Base-by-base conservation (phyloP, 768 basidiomycete species). In the Leccinum subgranulosum region DNA sequence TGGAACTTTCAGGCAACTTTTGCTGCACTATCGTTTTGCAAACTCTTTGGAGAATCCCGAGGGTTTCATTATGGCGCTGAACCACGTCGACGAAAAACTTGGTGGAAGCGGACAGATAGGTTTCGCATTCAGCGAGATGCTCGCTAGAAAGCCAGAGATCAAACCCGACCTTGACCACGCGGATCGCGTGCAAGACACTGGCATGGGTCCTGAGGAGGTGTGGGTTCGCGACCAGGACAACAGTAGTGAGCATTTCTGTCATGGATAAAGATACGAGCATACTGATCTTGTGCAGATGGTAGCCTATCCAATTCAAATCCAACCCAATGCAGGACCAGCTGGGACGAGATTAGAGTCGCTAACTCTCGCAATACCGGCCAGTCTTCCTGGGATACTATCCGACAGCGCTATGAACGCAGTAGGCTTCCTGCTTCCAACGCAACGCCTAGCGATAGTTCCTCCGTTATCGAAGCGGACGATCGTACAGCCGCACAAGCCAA, bases 351-450 rank as follows among this genome's bases (percentile, higher is more conserved):
- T 49, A 83, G 87, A 54, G 74, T 75, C 46, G 80, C 74, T 31
- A 86, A 86, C 58, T 74, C 73, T 15, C 70, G 74, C 19, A 73
- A 70, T 29, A 57, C 71, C 15, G 76, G 69, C 41, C 69, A 67
- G 4, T 88, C 88, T 19, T 76, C 85, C 4, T 90, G 88, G 88
- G 88, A 90, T 63, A 68, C 73, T 25, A 75, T 90, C 21, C 83
- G 88, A 31, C 84, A 87, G 66, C 76, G 75, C 49, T 78, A 86
- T 59, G 79, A 81, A 66, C 77, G 74, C 47, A 60, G 34, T 33
- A 66, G 31, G 45, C 60, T 70, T 3, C 60, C 66, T 45, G 33
- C 59, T 49, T 33, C 56, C 28, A 50, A 56, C 25, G 29, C 61
- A 27, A 36, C 58, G 31, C 55, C 59, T 28, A 43, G 9, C 36